These are phyloP conservation scores for Aureobasidium zeae DNA, from an alignment of 2,329 filamentous ascomycete genomes.

Conservation along the genomic window DNA sequence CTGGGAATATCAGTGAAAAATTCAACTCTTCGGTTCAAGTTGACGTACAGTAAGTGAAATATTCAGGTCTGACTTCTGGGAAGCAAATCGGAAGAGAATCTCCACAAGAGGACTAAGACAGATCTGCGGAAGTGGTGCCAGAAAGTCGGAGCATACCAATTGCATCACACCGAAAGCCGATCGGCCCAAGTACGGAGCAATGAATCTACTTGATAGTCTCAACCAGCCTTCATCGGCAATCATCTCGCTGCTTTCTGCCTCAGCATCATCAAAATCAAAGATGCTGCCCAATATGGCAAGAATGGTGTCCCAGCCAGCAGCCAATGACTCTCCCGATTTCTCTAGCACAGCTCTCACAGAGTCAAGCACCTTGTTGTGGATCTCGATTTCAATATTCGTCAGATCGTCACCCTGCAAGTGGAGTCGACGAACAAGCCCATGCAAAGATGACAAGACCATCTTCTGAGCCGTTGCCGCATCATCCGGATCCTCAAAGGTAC, in stretches of 20 bases:
- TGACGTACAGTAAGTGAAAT: conserved; percentile 73
- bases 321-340: conserved; percentile 73
- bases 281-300: conserved; percentile 80
- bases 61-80: conserved; percentile 84
- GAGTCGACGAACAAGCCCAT: conserved; percentile 36
- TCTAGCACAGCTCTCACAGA: conserved; percentile 65
- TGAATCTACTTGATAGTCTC: conserved; percentile 27
- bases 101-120: conserved; percentile 72
- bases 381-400: conserved; percentile 32
- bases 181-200: conserved; percentile 67
- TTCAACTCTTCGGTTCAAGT: no score
- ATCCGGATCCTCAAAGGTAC: conserved; percentile 41
- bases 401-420: conserved; percentile 24
- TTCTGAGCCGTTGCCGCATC: conserved; percentile 24
- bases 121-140: conserved; percentile 60
- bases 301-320: conserved; percentile 74
- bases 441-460: conserved; percentile 31
- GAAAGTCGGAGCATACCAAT: conserved; percentile 89
- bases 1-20: conserved; percentile 31
- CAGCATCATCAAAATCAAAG: conserved; percentile 43
- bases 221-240: conserved; percentile 21
- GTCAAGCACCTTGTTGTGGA: conserved; percentile 66
- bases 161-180: conserved; percentile 84
- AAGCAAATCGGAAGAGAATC: conserved; percentile 80
- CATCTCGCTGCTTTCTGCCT: conserved; percentile 15